Evolutionary conservation across 208 protist species (phyloP).

Genomic region (Angomonas desouzai): DNA sequence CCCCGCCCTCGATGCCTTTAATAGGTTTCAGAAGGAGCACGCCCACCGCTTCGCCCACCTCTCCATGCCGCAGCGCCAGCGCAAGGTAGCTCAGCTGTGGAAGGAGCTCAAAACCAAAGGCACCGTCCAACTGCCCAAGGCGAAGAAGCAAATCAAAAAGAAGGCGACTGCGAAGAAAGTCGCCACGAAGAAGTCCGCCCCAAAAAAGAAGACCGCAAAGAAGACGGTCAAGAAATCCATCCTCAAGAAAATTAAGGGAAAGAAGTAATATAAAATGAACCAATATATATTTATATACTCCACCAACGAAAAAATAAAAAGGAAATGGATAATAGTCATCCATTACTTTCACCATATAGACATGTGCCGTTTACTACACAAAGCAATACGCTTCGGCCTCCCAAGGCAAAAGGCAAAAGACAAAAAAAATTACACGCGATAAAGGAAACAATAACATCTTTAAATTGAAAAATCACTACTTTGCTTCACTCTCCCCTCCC

Average conservation of each 20-base stretch:
- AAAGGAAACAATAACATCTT: no score
- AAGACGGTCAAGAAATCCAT: constrained; percentile 3
- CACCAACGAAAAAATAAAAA: no score
- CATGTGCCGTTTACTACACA: background rate
- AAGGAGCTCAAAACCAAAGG: constrained; percentile 43
- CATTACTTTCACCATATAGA: background rate
- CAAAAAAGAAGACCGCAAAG: background rate
- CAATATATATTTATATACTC: constrained; percentile 11
- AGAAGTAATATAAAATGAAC: constrained; percentile 1
- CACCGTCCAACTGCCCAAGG: constrained; percentile 16
- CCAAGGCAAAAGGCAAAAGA: no score
- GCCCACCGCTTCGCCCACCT: constrained; percentile 50
- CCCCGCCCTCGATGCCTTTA: constrained; percentile 67
- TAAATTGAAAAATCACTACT: no score
- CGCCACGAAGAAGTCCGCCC: background rate
- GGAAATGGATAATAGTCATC: background rate
- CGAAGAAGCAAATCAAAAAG: background rate
- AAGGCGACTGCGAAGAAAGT: background rate
- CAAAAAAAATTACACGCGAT: no score
- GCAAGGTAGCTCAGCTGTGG: constrained; percentile 66
- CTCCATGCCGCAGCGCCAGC: constrained; percentile 51
- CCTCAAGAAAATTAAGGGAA: constrained; percentile 7
- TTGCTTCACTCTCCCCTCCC: background rate
- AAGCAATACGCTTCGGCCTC: no score
- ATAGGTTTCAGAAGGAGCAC: constrained; percentile 64